Base-by-base conservation (phyloP, 345 rosid genomes). In the Leavenworthia alabamica region DNA sequence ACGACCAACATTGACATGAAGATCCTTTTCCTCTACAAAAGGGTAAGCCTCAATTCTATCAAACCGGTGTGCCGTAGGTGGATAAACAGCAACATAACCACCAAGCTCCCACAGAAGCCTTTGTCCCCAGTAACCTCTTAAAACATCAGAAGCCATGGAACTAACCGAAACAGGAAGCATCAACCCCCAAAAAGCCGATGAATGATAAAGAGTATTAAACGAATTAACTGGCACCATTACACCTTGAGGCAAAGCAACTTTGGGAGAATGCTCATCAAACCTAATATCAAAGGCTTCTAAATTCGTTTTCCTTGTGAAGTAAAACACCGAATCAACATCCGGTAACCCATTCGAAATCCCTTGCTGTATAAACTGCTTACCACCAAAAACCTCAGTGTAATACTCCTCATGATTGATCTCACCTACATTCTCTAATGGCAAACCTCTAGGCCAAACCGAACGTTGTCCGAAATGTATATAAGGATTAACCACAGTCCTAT, bases 101-200 rank as follows among this genome's bases (percentile, higher is more conserved):
- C 98, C 98, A 66, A 92, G 83, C 76, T 92, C 98, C 98, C 96
- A 92, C 64, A 92, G 66, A 32, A 92, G 84, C 80, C 98, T 82
- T 64, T 92, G 98, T 24, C 83, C 92, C 96, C 96, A 92, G 37
- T 85, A 92, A 61, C 98, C 98, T 78, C 98, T 86, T 68, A 92
- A 24, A 41, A 89, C 88, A 83, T 92, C 98, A 1, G 96, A 85
- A 22, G 98, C 98, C 98, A 92, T 92, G 0, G 93, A 71, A 50
- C 98, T 92, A 51, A 92, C 83, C 5, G 96, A 89, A 65, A 92
- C 93, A 1, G 98, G 98, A 56, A 92, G 95, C 98, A 92, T 89
- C 78, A 92, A 70, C 4, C 81, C 98, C 96, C 95, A 92, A 73
- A 92, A 92, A 13, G 98, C 98, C 0, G 98, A 74, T 0, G 98